phyloP scores from a whole-genome alignment of 2,329 filamentous ascomycete genomes.

The Diaporthe citriasiana region DNA sequence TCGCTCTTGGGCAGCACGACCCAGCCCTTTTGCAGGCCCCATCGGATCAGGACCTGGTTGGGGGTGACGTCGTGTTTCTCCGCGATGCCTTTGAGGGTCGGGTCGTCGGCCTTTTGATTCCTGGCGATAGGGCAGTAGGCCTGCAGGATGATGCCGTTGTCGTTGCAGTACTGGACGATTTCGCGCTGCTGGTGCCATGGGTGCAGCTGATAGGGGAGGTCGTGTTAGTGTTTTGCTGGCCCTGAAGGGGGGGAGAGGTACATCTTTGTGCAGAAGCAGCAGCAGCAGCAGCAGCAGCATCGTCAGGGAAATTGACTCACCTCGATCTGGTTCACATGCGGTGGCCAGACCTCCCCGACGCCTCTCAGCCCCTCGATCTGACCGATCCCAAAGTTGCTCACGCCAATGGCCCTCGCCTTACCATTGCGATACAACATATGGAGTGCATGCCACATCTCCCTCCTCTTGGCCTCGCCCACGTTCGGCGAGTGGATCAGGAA shows the following conservation, averaged over 20 bases:
- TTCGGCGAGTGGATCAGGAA: conserved; percentile 39
- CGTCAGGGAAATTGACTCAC: conserved; percentile 4
- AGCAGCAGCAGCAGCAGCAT: neutral
- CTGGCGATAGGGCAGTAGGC: conserved; percentile 57
- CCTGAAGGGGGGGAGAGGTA: neutral
- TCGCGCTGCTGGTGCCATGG: conserved; percentile 74
- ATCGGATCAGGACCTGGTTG: conserved; percentile 72
- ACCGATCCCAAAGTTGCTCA: conserved; percentile 35
- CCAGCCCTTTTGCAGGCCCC: conserved; percentile 70
- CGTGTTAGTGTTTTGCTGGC: neutral
- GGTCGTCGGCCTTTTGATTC: conserved; percentile 61
- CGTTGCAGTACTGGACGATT: conserved; percentile 73
- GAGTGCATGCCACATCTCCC: conserved; percentile 35
- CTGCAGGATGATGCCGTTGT: conserved; percentile 76
- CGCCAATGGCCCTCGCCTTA: conserved; percentile 37
- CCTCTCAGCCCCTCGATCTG: conserved; percentile 37
- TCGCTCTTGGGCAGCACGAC: conserved; percentile 76
- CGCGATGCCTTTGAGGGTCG: conserved; percentile 66
- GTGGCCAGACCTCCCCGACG: conserved; percentile 36
- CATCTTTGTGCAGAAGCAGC: neutral
- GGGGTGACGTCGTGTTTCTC: conserved; percentile 68
- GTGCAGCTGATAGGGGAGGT: conserved; percentile 68
- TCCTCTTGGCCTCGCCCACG: conserved; percentile 8
- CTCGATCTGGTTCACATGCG: conserved; percentile 41
- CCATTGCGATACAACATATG: conserved; percentile 35